Conservation (phyloP, 1,139 yeast species). For the Pichia sp. region DNA sequence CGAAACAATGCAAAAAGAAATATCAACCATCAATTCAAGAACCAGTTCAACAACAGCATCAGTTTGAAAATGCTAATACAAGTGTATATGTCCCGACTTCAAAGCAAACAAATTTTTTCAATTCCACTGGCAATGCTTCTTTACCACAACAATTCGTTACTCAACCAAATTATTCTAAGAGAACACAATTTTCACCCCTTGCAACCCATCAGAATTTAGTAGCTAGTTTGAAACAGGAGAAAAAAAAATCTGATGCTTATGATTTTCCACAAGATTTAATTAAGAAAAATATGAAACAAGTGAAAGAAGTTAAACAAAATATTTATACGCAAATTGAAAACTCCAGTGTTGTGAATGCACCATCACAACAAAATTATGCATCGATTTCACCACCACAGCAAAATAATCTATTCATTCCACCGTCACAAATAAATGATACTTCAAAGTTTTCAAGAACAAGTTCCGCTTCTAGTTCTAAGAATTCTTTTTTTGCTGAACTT, state of each 20-base stretch:
- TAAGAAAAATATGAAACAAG: slow-evolving; percentile 29
- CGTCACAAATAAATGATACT: not conserved
- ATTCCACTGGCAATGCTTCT: not conserved
- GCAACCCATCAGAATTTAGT: slow-evolving; percentile 19
- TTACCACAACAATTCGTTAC: not conserved
- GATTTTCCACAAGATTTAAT: slow-evolving; percentile 69
- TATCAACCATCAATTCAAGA: not conserved
- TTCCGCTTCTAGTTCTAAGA: slow-evolving; percentile 5
- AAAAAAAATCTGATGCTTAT: slow-evolving; percentile 65
- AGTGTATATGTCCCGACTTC: not conserved
- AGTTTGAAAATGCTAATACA: not conserved
- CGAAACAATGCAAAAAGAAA: not conserved
- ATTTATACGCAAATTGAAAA: slow-evolving; percentile 25
- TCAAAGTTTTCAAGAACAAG: slow-evolving; percentile 6
- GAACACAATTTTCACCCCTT: not conserved
- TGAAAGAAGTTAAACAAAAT: slow-evolving; percentile 29
- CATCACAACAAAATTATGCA: no score
- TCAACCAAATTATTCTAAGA: not conserved
- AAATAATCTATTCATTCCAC: not conserved
- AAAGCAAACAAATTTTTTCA: not conserved
- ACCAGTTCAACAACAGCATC: not conserved
- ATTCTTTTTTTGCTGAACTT: slow-evolving; percentile 42
- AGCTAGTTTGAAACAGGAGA: slow-evolving; percentile 37
- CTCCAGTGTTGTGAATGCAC: not conserved
- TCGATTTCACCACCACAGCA: slow-evolving; percentile 4